Percentiles rank a stretch among this genome's conserved stretches.
phyloP scores from a whole-genome alignment of 345 rosid genomes.

The Rubroshorea leprosula region DNA sequence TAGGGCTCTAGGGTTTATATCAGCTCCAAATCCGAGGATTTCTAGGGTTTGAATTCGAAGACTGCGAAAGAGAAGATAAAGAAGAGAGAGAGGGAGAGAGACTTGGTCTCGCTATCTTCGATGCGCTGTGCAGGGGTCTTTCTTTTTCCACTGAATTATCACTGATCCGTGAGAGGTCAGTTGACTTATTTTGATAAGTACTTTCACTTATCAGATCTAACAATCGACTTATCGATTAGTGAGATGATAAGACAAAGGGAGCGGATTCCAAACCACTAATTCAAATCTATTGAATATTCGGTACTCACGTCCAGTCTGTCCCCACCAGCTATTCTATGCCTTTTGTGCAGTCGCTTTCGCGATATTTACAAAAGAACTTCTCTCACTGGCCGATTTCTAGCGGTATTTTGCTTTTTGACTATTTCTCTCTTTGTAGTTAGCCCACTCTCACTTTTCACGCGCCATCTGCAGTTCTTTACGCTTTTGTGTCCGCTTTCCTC shows the following conservation, averaged over 20 bases:
- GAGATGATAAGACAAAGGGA: slow-evolving; percentile 16
- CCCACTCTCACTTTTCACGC: neutral
- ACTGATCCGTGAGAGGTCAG: neutral
- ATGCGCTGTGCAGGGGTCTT: slow-evolving; percentile 62
- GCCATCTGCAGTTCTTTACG: neutral
- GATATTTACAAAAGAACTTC: neutral
- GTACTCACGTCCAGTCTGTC: slow-evolving; percentile 54
- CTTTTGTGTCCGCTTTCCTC: neutral
- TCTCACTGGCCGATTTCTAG: slow-evolving; percentile 1
- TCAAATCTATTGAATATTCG: slow-evolving; percentile 69
- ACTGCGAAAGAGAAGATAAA: slow-evolving; percentile 44
- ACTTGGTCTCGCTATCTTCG: slow-evolving; percentile 82
- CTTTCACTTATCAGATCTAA: fast-evolving
- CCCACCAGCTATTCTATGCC: slow-evolving; percentile 17
- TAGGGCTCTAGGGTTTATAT: slow-evolving; percentile 6
- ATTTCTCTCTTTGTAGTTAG: neutral
- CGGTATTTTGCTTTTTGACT: slow-evolving; percentile 1
- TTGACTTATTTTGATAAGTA: fast-evolving
- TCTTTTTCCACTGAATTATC: slow-evolving; percentile 44
- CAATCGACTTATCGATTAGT: slow-evolving; percentile 15
- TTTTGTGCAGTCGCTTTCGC: slow-evolving; percentile 34
- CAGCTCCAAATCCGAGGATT: slow-evolving; percentile 32
- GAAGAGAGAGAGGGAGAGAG: slow-evolving; percentile 25
- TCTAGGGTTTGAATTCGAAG: slow-evolving; percentile 83
- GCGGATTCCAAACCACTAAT: slow-evolving; percentile 66